phyloP scores from a whole-genome alignment of 2,329 filamentous ascomycete genomes.

The Cyanodermella asteris region DNA sequence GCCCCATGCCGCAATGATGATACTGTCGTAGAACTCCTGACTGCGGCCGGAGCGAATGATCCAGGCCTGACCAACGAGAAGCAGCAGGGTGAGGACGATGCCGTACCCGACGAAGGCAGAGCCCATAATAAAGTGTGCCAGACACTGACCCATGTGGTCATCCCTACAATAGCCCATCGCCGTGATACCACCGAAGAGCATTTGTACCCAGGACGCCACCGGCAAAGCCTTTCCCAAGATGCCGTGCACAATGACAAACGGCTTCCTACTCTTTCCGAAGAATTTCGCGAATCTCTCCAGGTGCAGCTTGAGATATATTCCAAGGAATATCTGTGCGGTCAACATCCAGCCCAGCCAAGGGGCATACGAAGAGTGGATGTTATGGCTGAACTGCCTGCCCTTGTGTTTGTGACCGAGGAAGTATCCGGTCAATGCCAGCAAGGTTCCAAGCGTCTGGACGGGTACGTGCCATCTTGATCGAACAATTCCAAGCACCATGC shows the following conservation, averaged over 20 bases:
- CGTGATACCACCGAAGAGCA: slow-evolving; percentile 89
- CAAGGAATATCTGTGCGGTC: slow-evolving; percentile 52
- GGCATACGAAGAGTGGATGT: slow-evolving; percentile 66
- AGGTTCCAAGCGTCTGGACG: slow-evolving; percentile 51
- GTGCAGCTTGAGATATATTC: slow-evolving; percentile 74
- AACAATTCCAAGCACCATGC: slow-evolving; percentile 85
- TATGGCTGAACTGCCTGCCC: slow-evolving; percentile 63
- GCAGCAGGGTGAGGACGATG: slow-evolving; percentile 62
- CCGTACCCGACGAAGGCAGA: slow-evolving; percentile 90
- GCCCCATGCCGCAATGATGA: slow-evolving; percentile 82
- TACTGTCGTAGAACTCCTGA: slow-evolving; percentile 90
- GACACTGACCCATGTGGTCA: slow-evolving; percentile 78
- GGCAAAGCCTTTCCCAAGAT: slow-evolving; percentile 75
- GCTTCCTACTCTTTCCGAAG: slow-evolving; percentile 51
- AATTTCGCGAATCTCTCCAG: slow-evolving; percentile 70
- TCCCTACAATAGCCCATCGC: slow-evolving; percentile 77
- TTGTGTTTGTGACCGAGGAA: slow-evolving; percentile 80
- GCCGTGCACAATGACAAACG: slow-evolving; percentile 53
- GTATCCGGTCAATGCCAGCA: slow-evolving; percentile 63
- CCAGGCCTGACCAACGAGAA: slow-evolving; percentile 78
- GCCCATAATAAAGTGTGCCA: slow-evolving; percentile 97
- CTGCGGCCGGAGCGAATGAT: slow-evolving; percentile 60
- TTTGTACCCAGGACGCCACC: slow-evolving; percentile 71
- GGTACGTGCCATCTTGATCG: slow-evolving; percentile 91
- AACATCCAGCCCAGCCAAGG: slow-evolving; percentile 62